Base-by-base conservation (phyloP, 1,284 basidiomycete species). In the Ceratobasidium sp. region DNA sequence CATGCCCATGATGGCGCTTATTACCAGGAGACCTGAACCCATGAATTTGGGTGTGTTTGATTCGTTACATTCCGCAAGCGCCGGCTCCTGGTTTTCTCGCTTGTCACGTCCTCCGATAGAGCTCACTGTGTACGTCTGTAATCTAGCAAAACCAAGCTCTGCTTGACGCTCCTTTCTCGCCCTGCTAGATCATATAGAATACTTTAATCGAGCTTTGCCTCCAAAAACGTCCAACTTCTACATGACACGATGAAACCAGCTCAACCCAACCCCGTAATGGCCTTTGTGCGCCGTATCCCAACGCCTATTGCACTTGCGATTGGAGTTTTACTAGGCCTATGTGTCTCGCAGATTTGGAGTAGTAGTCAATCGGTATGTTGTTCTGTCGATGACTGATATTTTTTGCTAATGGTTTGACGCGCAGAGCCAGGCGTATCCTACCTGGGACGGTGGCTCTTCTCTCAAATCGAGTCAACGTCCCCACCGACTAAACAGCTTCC, bases 311-410 rank as follows among this genome's bases (percentile, higher is more conserved):
- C 82, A 2, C 83, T 95, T 60, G 84, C 89, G 64, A 83, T 94
- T 79, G 94, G 93, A 67, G 84, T 95, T 28, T 81, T 92, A 61
- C 84, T 92, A 61, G 93, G 93, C 20, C 85, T 93, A 63, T 80
- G 92, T 63, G 85, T 94, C 69, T 89, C 92, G 18, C 87, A 89
- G 51, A 80, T 90, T 5, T 83, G 92, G 79, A 90, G 90, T 33
- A 82, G 84, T 83, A 80, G 84, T 15, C 71, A 83, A 75, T 80
- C 69, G 64, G 80, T 81, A 53, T 77, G 79, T 51, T 42, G 2
- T 26, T n/a, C 9, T 4, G n/a, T 12, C 80, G 33, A 40, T 44
- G 28, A 10, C 10, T 61, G 6, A 10, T 23, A 23, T 56, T 39
- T 18, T 53, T 56, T 73, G 26, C 67, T 49, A 33, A 46, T 28